Base-by-base conservation (phyloP, 768 basidiomycete genomes). In the Russula compacta region DNA sequence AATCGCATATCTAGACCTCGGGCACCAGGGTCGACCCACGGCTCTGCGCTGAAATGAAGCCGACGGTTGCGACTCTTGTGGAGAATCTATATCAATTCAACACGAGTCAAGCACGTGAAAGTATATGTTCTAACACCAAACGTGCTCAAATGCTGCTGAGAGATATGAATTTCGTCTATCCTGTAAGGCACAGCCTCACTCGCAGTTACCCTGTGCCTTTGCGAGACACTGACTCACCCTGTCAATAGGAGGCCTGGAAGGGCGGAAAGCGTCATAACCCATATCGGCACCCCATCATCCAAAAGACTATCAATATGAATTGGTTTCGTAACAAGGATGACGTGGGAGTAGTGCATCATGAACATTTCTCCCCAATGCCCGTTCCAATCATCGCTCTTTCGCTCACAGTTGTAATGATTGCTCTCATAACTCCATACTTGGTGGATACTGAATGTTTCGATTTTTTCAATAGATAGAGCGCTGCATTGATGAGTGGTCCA, bases 401-500 rank as follows among this genome's bases (percentile, higher is more conserved):
- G 7, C 52, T 59, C 36, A 29, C 58, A 8, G 58, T 59, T 42
- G 58, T 59, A 38, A 53, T 24, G 24, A 29, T 32, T 8, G 24
- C 40, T 42, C 29, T 54, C 33, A 12, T 6, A 36, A 32, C 29
- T 56, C 6, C 17, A 50, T 47, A 17, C 48, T 5, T 42, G 19
- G 24, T 21, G 6, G 54, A n/a, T 36, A 36, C 33, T 56, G 43
- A 46, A 44, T 43, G 6, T 56, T 29, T 29, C 0, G 44, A 6
- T 6, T 17, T 32, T 17, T 12, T 36, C 32, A 35, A 46, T 36
- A 54, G 59, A n/a, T 60, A 19, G 36, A 60, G 15, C 48, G 59
- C 19, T 60, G 59, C 46, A 53, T 60, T 15, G 44, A 60, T 14
- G 59, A 60, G n/a, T 60, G 59, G 59, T 54, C 46, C 15, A 19